Evolutionary conservation across 2,329 filamentous ascomycete species (phyloP), one percentile per base, ranked within the genome.

Genomic region (Colletotrichum gigasporum): DNA sequence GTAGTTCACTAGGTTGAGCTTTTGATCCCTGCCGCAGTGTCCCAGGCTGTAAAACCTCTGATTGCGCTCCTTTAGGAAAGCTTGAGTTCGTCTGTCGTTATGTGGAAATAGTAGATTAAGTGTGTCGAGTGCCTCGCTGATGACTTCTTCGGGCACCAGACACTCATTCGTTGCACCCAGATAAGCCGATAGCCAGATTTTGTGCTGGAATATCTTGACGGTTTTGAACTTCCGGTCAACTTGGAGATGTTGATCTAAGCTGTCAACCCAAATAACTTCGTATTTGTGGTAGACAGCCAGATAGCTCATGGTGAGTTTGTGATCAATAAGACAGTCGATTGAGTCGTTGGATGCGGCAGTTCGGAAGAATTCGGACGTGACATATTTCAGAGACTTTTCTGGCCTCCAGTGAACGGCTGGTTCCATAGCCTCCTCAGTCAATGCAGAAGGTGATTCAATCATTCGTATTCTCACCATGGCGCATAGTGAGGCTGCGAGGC

Each of bases 101-200:
- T 50, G 28, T 2, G 55, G 55, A 10, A 58, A 58, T 2, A 58
- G 26, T 4, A 58, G 35, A n/a, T 58, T 42, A 5, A 58, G 45
- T 0, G 44, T 58, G 10, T 58, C 37, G 1, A 58, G 28, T 2
- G 55, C 45, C 14, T 58, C 55, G 5, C 7, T 2, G 5, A 50
- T n/a, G 11, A 58, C 3, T 9, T 32, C 39, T 12, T 12, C 9
- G 0, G 34, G 54, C n/a, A 42, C 2, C 2, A 34, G 2, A 5
- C 24, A 58, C 10, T 48, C 11, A 6, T 24, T 18, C 0, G 2
- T 6, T 2, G n/a, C 8, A 2, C 10, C 12, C 1, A 32, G 4
- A 12, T 51, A 35, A 5, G 45, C 24, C 12, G 55, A 41, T 3
- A 58, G 24, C 55, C 55, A 58, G 3, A 58, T 16, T n/a, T 58